Percentiles rank a stretch among this genome's conserved stretches.
phyloP scores from a whole-genome alignment of 2,329 filamentous ascomycete species.

The Aspergillus arachidicola region DNA sequence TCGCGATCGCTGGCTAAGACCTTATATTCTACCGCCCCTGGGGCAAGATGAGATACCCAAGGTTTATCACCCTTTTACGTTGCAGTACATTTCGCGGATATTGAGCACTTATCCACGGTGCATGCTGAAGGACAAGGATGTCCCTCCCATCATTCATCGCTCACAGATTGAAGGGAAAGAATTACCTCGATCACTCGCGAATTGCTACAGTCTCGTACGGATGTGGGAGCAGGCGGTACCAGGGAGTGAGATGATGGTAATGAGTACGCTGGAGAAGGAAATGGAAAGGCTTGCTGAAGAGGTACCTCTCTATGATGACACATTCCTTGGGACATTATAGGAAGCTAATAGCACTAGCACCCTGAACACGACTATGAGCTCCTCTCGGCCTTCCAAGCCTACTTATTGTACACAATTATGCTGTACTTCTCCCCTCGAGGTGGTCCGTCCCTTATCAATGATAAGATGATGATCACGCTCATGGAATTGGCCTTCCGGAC shows the following conservation, averaged over 20 bases:
- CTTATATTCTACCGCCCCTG: constrained; percentile 23
- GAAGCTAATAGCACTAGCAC: neutral
- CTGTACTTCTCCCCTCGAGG: constrained; percentile 47
- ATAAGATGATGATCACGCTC: constrained; percentile 52
- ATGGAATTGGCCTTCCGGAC: constrained; percentile 53
- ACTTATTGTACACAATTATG: constrained; percentile 56
- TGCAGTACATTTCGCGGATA: constrained; percentile 28
- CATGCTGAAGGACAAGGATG: constrained; percentile 20
- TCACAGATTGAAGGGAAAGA: constrained; percentile 16
- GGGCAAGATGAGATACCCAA: constrained; percentile 25
- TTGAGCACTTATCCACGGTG: constrained; percentile 28
- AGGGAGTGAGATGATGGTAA: constrained; percentile 30
- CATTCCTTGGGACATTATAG: constrained; percentile 13
- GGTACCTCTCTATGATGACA: constrained; percentile 13
- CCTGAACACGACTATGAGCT: constrained; percentile 29
- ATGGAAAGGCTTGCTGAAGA: constrained; percentile 26
- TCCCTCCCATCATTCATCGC: constrained; percentile 31
- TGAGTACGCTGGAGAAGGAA: constrained; percentile 24
- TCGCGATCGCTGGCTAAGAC: constrained; percentile 31
- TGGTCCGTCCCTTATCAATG: constrained; percentile 34
- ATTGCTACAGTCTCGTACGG: constrained; percentile 31
- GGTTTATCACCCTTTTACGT: constrained; percentile 22
- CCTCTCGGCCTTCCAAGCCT: constrained; percentile 55
- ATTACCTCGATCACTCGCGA: constrained; percentile 23
- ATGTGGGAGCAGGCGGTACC: constrained; percentile 28